These are phyloP conservation scores for Punica granatum DNA, from an alignment of 345 rosid species.

Conservation along the genomic window DNA sequence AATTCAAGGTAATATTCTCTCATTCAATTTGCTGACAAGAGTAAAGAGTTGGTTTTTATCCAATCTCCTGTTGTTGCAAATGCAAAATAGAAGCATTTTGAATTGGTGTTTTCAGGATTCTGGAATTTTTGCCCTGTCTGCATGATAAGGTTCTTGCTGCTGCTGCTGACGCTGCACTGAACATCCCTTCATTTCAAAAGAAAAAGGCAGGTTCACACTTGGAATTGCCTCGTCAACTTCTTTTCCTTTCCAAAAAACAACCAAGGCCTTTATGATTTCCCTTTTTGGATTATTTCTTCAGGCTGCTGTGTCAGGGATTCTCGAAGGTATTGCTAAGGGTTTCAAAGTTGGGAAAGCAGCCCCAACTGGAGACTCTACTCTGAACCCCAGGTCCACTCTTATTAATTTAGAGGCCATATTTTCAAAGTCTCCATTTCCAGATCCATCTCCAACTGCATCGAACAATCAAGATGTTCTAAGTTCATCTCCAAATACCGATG, in stretches of 20 bases:
- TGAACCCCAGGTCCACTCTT: slow-evolving; percentile 13
- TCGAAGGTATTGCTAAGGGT: slow-evolving; percentile 53
- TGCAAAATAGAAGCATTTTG: neutral
- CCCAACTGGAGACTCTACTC: slow-evolving; percentile 22
- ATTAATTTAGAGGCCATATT: slow-evolving; percentile 56
- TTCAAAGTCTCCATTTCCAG: slow-evolving; percentile 41
- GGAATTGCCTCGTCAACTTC: slow-evolving; percentile 8
- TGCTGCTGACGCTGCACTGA: slow-evolving; percentile 50
- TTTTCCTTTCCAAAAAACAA: neutral
- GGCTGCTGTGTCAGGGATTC: slow-evolving; percentile 45
- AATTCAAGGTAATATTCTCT: slow-evolving; percentile 41
- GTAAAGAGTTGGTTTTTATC: neutral
- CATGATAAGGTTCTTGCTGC: slow-evolving; percentile 73
- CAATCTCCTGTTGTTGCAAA: neutral
- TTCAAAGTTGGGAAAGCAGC: slow-evolving; percentile 32
- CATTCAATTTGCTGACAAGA: neutral
- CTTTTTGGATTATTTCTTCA: slow-evolving; percentile 17
- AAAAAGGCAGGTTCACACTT: slow-evolving; percentile 29
- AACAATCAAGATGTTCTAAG: slow-evolving; percentile 29
- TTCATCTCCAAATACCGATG: slow-evolving; percentile 24
- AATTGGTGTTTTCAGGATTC: slow-evolving; percentile 37
- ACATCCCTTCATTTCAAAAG: slow-evolving; percentile 30
- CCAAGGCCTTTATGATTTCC: neutral
- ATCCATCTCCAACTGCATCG: neutral
- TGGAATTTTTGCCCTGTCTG: slow-evolving; percentile 65